Base-by-base conservation (phyloP, 495 filamentous ascomycete genomes). In the Neurospora sp. region DNA sequence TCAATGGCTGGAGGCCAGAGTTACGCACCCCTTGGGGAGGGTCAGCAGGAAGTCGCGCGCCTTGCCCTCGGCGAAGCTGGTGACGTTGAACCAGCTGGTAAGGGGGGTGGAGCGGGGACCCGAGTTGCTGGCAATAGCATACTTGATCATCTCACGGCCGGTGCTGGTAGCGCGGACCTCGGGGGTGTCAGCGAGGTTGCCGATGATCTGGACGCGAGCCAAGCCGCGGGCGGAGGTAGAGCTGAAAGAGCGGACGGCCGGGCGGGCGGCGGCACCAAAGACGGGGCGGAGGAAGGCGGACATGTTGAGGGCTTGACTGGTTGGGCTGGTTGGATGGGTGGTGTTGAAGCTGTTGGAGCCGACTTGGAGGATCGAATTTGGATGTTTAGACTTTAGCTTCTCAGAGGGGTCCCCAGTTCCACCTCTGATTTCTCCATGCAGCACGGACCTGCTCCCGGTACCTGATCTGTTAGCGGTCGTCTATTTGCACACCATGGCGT, bases 31-130 rank as follows among this genome's bases (percentile, higher is more conserved):
- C 85, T 96, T 97, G 39, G 85, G 87, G 81, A 96, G 81, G 71
- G 82, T 80, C 71, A 89, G 77, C 44, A 94, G 74, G 78, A 84
- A 89, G 71, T 95, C 90, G 76, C 90, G 89, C 78, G 87, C 82
- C 27, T 82, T 87, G 39, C 89, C 89, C 22, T 88, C 86, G 74
- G 81, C 77, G 81, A 96, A 96, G 82, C 84, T 86, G 5, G 87
- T 80, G 48, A 97, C 83, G 69, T 85, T 85, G 86, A 92, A 97
- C 89, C 89, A 97, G 85, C 88, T 93, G 18, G 91, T 92, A 75
- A 87, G 81, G 68, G 85, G 83, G 80, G 92, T 91, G 3, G 91
- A 89, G 61, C 75, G 75, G 59, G 84, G 77, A 3, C 92, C 92
- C 71, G 78, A 77, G 73, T 79, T 84, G 44, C 88, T 90, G 39